phyloP scores from a whole-genome alignment of 257 asterid genomes.

The Primulina eburnea region DNA sequence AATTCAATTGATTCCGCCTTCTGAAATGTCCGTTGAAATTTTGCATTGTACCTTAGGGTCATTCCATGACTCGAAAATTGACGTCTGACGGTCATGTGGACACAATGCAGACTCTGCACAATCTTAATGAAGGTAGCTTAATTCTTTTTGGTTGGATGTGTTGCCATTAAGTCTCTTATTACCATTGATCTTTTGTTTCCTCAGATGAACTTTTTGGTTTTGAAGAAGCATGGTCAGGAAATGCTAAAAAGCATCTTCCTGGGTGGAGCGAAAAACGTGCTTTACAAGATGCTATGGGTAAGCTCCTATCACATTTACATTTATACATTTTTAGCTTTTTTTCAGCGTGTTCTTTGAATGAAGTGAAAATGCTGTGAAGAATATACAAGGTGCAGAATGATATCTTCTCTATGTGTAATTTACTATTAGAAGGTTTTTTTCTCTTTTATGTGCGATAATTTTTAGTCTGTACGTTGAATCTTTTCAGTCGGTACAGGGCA shows the following conservation, averaged over 20 bases:
- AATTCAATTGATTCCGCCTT: constrained; percentile 18
- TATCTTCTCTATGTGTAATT: background rate
- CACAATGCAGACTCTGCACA: constrained; percentile 78
- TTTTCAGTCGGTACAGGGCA: background rate
- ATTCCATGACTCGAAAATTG: constrained; percentile 72
- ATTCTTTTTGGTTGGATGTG: background rate
- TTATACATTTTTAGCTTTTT: constrained; percentile 2
- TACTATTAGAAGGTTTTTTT: background rate
- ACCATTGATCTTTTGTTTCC: constrained; percentile 18
- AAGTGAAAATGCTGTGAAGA: background rate
- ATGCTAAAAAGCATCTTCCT: constrained; percentile 56
- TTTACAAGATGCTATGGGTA: constrained; percentile 39
- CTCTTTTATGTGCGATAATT: background rate
- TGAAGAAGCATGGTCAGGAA: constrained; percentile 78
- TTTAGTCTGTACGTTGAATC: no score
- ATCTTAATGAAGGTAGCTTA: constrained; percentile 66
- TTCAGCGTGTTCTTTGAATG: background rate
- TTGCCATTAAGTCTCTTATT: background rate
- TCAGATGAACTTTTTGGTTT: constrained; percentile 70
- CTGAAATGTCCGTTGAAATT: constrained; percentile 16
- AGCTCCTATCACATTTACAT: constrained; percentile 18
- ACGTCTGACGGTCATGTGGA: constrained; percentile 83
- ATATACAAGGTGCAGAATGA: background rate
- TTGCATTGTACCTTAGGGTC: constrained; percentile 57
- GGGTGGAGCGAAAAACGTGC: constrained; percentile 44